These are phyloP conservation scores for Penicillium sp. DNA, from an alignment of 2,329 filamentous ascomycete species.

Conservation along the genomic window DNA sequence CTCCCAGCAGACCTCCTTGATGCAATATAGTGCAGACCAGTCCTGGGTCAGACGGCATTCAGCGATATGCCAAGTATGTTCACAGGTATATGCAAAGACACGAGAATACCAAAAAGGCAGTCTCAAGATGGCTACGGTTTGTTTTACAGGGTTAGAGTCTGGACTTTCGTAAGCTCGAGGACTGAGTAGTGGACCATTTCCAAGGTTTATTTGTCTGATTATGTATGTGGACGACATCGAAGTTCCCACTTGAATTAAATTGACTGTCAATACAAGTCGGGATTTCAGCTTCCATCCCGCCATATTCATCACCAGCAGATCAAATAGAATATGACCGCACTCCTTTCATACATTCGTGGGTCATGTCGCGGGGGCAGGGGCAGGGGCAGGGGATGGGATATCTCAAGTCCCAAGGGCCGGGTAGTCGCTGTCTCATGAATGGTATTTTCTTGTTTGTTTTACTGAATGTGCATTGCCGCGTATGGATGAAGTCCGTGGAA, in stretches of 20 bases:
- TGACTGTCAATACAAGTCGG: neutral
- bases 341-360: neutral
- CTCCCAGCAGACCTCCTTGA: neutral
- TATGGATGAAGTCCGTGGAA: slow-evolving; percentile 1
- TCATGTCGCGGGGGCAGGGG: slow-evolving; percentile 2
- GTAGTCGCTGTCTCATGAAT: slow-evolving; percentile 11
- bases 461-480: slow-evolving; percentile 10
- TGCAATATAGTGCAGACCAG: neutral
- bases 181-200: too few relatives aligned
- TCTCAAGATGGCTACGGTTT: neutral
- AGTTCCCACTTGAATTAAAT: neutral
- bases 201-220: neutral
- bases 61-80: neutral
- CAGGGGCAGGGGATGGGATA: neutral
- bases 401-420: slow-evolving; percentile 12
- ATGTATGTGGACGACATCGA: neutral
- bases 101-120: neutral
- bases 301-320: slow-evolving; percentile 15
- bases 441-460: neutral
- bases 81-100: neutral
- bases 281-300: neutral
- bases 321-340: slow-evolving; percentile 9
- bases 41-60: neutral
- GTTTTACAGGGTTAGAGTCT: neutral
- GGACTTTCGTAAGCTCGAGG: neutral